phyloP scores from a whole-genome alignment of 208 protist genomes.

The Crithidia thermophila region DNA sequence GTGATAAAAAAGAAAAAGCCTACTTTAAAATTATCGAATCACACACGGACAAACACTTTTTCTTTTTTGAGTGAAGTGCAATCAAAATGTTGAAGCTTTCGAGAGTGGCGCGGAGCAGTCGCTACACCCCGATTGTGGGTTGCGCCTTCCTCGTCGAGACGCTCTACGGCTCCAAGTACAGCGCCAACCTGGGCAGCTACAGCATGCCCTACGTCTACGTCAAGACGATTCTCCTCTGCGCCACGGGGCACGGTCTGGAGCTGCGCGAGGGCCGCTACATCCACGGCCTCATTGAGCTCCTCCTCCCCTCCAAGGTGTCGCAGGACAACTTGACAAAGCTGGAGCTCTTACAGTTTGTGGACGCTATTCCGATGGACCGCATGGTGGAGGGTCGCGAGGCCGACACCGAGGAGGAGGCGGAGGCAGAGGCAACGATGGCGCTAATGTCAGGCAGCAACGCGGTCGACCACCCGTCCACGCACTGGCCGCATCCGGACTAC shows the following conservation, averaged over 20 bases:
- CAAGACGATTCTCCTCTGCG: constrained; percentile 73
- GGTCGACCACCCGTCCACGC: not conserved
- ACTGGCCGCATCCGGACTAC: no score
- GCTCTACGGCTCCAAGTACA: constrained; percentile 84
- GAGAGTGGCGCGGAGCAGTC: constrained; percentile 24
- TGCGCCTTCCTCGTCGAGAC: constrained; percentile 65
- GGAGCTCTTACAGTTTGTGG: constrained; percentile 68
- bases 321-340: constrained; percentile 58
- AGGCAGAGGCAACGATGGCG: constrained; percentile 12
- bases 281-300: constrained; percentile 59
- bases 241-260: constrained; percentile 36
- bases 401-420: constrained; percentile 17
- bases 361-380: constrained; percentile 41
- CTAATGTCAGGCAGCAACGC: not conserved
- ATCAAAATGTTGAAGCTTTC: constrained; percentile 18
- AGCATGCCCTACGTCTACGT: constrained; percentile 75
- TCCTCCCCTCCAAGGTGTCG: constrained; percentile 45
- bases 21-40: no score
- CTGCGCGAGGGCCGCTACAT: constrained; percentile 51
- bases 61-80: no score
- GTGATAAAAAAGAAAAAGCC: no score
- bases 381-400: constrained; percentile 5
- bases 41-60: no score
- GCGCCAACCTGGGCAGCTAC: constrained; percentile 66
- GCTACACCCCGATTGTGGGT: constrained; percentile 62